Percentiles rank a stretch among this genome's conserved stretches.
These are phyloP conservation scores for Pseudozyma thailandica DNA, from an alignment of 1,284 basidiomycete species.

Conservation along the genomic window DNA sequence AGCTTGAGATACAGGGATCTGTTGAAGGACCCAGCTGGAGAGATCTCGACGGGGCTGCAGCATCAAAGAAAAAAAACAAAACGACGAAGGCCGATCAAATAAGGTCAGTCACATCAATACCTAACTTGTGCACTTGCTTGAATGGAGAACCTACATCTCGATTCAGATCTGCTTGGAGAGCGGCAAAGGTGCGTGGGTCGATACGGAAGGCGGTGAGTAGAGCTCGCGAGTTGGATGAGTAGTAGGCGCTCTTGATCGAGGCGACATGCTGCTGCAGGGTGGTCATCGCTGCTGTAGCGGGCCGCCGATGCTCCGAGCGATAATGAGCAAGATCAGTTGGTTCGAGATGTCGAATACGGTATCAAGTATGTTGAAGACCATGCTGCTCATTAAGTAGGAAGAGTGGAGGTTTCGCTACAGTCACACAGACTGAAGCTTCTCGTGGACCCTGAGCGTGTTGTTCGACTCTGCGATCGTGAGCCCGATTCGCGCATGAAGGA, in stretches of 20 bases:
- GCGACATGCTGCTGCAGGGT: conserved; percentile 44
- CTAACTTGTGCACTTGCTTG: background rate
- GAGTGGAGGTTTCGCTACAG: conserved; percentile 1
- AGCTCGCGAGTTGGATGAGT: conserved; percentile 19
- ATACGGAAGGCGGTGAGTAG: conserved; percentile 31
- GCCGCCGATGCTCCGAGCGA: no score
- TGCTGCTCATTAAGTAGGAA: background rate
- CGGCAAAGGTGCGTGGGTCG: conserved; percentile 29
- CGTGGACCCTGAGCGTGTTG: background rate
- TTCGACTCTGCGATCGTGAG: background rate
- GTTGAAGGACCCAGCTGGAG: conserved; percentile 23
- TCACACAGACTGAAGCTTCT: background rate
- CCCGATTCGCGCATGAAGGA: background rate
- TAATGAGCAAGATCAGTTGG: no score
- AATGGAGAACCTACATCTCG: conserved; percentile 18
- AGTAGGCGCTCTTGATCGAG: conserved; percentile 36
- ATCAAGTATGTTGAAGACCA: background rate
- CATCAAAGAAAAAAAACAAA: background rate
- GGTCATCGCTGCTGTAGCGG: conserved; percentile 12
- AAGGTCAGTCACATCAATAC: background rate
- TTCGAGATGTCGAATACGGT: background rate
- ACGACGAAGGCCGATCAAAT: background rate
- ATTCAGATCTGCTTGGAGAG: conserved; percentile 30
- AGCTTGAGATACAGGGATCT: conserved; percentile 30
- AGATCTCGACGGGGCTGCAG: conserved; percentile 35